phyloP scores from a whole-genome alignment of 805 yeast genomes.

The Teunomyces barrocoloradensis region DNA sequence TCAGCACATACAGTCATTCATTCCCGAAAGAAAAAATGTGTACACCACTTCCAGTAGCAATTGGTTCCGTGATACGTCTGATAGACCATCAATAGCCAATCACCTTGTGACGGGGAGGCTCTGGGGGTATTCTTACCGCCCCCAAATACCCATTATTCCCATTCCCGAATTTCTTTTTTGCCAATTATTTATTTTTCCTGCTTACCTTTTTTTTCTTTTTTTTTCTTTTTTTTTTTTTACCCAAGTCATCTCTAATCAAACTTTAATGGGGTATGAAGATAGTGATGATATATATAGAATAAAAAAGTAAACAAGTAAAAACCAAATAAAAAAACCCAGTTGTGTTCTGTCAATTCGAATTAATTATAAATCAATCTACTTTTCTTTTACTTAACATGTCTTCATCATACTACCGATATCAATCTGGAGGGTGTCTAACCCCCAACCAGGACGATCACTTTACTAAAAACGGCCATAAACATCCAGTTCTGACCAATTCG shows the following conservation, averaged over 20 bases:
- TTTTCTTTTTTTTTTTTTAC: not conserved
- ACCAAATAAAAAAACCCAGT: not conserved
- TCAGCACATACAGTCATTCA: not conserved
- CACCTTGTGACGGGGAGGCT: too few species aligned
- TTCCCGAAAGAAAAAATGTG: not conserved
- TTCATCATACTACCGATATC: conserved; percentile 2
- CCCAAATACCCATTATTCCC: not conserved
- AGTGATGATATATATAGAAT: conserved; percentile 2
- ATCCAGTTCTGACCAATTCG: conserved; percentile 10
- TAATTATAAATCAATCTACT: conserved; percentile 6
- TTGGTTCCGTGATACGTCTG: too few species aligned
- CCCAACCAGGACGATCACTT: conserved; percentile 17
- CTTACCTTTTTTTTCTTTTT: not conserved
- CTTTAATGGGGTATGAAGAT: conserved; percentile 4
- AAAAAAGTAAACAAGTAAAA: conserved; percentile 3
- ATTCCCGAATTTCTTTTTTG: not conserved
- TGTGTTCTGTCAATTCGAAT: not conserved
- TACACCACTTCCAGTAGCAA: too few species aligned
- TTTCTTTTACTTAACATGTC: not conserved
- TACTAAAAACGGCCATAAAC: conserved; percentile 6
- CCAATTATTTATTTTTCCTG: not conserved
- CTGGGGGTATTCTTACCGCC: too few species aligned
- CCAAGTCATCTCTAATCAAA: conserved; percentile 5
- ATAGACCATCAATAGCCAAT: too few species aligned
- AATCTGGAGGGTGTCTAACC: conserved; percentile 27